Percentiles rank a stretch among this genome's conserved stretches.
Evolutionary conservation across 495 filamentous ascomycete species (phyloP).

Genomic region (Schizothecium vesticola): DNA sequence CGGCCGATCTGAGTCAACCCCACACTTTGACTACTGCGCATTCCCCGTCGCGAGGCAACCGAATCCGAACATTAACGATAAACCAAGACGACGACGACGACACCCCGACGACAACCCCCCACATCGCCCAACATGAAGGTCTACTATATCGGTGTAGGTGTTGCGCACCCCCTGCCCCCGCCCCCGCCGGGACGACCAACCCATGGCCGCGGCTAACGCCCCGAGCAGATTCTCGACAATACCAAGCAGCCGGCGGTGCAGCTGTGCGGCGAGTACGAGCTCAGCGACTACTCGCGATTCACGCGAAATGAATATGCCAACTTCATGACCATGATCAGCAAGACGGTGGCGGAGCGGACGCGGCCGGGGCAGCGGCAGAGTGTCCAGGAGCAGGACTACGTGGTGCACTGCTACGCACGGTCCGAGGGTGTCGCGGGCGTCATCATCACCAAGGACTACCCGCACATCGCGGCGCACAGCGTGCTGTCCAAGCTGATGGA

Average conservation of each 20-base stretch:
- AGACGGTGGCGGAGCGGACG: conserved; percentile 74
- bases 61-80: background rate
- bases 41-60: background rate
- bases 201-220: conserved; percentile 9
- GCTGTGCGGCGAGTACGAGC: conserved; percentile 73
- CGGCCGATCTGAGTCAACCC: background rate
- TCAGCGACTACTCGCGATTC: conserved; percentile 76
- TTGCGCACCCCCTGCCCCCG: background rate
- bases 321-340: conserved; percentile 65
- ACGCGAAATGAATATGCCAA: conserved; percentile 62
- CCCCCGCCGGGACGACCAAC: background rate
- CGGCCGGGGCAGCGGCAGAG: conserved; percentile 83
- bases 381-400: conserved; percentile 82
- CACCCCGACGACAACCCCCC: background rate
- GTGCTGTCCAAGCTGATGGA: conserved; percentile 88
- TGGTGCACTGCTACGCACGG: conserved; percentile 86
- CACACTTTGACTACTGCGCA: background rate
- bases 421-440: conserved; percentile 82
- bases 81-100: background rate
- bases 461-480: conserved; percentile 84
- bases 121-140: conserved; percentile 71
- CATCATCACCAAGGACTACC: conserved; percentile 88
- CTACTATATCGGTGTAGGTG: conserved; percentile 44
- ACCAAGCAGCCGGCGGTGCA: conserved; percentile 65
- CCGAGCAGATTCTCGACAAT: conserved; percentile 26